A percentile compares a stretch with the other conserved stretches of the same genome.
These are phyloP conservation scores for Skeletonema menzelii DNA, from an alignment of 108 stramenopile genomes.

Conservation along the genomic window DNA sequence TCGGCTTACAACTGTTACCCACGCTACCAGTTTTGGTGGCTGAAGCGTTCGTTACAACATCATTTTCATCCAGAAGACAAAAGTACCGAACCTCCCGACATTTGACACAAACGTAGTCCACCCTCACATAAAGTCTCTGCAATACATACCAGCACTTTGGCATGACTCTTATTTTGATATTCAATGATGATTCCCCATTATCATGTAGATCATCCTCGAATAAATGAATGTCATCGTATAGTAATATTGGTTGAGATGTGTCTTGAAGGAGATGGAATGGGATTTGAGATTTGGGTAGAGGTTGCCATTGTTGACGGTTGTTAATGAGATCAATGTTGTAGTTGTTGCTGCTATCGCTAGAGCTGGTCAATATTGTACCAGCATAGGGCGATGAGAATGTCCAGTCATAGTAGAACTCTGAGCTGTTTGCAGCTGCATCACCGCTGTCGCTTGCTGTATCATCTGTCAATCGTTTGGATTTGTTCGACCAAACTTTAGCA, in stretches of 20 bases:
- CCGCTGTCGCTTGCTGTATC: background rate
- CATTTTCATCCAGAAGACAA: slow-evolving; percentile 14
- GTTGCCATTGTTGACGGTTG: slow-evolving; percentile 42
- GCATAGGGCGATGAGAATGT: slow-evolving; percentile 73
- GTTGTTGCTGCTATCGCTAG: background rate
- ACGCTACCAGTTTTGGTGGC: background rate
- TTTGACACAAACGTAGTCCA: slow-evolving; percentile 68
- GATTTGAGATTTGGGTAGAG: slow-evolving; percentile 51
- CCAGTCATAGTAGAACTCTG: slow-evolving; percentile 82
- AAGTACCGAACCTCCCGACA: slow-evolving; percentile 67
- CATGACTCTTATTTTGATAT: slow-evolving; percentile 78
- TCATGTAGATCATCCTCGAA: slow-evolving; percentile 86
- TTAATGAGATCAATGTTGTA: background rate
- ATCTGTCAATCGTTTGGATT: slow-evolving; percentile 7
- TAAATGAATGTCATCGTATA: slow-evolving; percentile 66
- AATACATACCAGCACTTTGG: slow-evolving; percentile 65
- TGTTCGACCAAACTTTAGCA: slow-evolving; percentile 62
- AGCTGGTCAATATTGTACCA: slow-evolving; percentile 14
- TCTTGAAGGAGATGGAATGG: slow-evolving; percentile 60
- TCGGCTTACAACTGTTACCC: slow-evolving; percentile 1
- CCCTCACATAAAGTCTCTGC: slow-evolving; percentile 56
- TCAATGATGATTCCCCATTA: slow-evolving; percentile 68
- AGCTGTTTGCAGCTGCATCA: background rate
- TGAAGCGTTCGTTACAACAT: background rate
- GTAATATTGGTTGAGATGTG: slow-evolving; percentile 64